Evolutionary conservation across 371 early-diverging fungal species (phyloP).

Genomic region (Amoeboaphelidium protococcarum): DNA sequence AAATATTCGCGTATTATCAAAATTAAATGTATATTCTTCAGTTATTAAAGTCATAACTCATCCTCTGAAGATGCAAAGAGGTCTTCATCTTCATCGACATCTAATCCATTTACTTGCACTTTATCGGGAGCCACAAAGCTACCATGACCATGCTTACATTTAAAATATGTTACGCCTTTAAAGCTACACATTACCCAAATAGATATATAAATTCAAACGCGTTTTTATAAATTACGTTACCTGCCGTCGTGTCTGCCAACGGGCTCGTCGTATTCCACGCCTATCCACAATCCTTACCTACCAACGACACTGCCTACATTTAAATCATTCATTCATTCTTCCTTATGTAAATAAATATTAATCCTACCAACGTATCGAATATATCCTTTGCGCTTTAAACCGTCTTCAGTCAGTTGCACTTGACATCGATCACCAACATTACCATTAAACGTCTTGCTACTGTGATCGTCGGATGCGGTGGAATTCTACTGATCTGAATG

Average conservation of each 20-base stretch:
- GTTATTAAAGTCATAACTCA: too few species aligned
- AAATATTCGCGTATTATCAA: too few species aligned
- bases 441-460: conserved; percentile 11
- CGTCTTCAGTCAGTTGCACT: too few species aligned
- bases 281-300: conserved; percentile 71
- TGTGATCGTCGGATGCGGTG: not conserved
- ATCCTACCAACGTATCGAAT: conserved; percentile 47
- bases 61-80: too few species aligned
- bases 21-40: too few species aligned
- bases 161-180: too few species aligned
- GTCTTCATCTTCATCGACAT: too few species aligned
- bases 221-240: conserved; percentile 13
- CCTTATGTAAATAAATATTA: not conserved
- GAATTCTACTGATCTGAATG: conserved; percentile 27
- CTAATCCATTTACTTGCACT: too few species aligned
- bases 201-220: not conserved
- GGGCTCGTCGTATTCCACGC: conserved; percentile 85
- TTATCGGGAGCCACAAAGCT: too few species aligned
- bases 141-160: too few species aligned
- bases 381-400: conserved; percentile 27
- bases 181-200: too few species aligned
- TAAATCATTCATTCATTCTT: not conserved
- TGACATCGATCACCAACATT: conserved; percentile 12
- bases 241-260: conserved; percentile 78
- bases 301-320: conserved; percentile 32